Evolutionary conservation across 83 land plant species (phyloP), one percentile per base, ranked within the genome.

Genomic region (Picea abies): DNA sequence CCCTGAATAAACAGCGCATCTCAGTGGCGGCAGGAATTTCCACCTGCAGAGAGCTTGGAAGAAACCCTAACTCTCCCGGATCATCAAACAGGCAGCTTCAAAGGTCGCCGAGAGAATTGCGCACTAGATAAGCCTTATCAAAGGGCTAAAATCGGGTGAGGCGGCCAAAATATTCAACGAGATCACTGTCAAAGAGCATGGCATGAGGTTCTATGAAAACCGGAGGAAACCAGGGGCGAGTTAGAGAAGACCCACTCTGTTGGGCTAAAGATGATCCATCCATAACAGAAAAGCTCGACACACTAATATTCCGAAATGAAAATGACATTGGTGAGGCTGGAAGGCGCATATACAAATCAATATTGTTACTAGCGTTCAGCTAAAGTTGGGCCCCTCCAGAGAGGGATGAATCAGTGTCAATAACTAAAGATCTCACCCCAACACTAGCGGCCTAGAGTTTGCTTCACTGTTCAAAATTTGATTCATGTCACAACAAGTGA

Each of bases 291-390:
- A 92, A 90, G 3, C 89, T 90, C 0, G 94, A 88, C 20, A 92
- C 82, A 76, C 90, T 92, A 8, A 87, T 85, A 72, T 89, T 91
- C 71, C 62, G 62, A 6, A 91, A 93, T 35, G 91, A 84, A 83
- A 93, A 93, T 20, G 95, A 93, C 91, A 91, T 82, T 12, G 95
- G 95, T 9, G 93, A 93, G 8, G 93, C 87, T 17, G 93, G 95
- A 20, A 93, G 83, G 29, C 89, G 93, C 86, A 86, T 81, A 60
- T 87, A 86, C 14, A 90, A 91, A 5, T 93, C 95, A 0, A 84
- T 86, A 82, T 91, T 93, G 44, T 86, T 86, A 82, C 95, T 93
- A 2, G 93, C 89, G 85, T 91, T 93, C 77, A 93, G 83, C 83
- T 93, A 93, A 80, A 93, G 69, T 20, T 84, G 91, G 37, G 93